These are phyloP conservation scores for Geosmithia flava DNA, from an alignment of 2,329 filamentous ascomycete species.

Conservation along the genomic window DNA sequence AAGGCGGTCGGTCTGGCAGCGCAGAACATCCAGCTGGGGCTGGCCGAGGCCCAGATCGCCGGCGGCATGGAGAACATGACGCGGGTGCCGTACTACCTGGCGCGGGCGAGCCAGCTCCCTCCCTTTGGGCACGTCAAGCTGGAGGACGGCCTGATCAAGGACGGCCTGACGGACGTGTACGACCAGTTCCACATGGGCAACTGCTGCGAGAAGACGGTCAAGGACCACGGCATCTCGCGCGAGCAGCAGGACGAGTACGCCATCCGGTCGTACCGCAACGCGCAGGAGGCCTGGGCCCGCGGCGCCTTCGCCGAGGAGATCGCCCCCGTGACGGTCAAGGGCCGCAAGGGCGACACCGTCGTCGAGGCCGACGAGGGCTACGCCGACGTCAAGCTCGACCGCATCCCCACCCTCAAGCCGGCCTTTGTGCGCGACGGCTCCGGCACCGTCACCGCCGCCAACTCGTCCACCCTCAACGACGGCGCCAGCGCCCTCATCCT, in stretches of 20 bases:
- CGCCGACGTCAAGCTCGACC: slow-evolving; percentile 75
- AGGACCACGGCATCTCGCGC: slow-evolving; percentile 68
- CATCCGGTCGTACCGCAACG: slow-evolving; percentile 77
- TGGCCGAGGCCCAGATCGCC: slow-evolving; percentile 78
- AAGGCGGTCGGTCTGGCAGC: slow-evolving; percentile 87
- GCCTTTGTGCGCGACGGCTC: slow-evolving; percentile 79
- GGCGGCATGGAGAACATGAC: slow-evolving; percentile 99
- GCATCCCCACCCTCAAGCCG: slow-evolving; percentile 75
- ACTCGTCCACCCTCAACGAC: slow-evolving; percentile 89
- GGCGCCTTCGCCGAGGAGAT: slow-evolving; percentile 84
- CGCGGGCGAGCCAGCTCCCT: slow-evolving; percentile 68
- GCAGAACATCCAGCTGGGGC: slow-evolving; percentile 86
- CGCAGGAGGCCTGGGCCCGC: slow-evolving; percentile 78
- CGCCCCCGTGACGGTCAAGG: slow-evolving; percentile 72
- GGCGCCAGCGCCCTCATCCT: slow-evolving; percentile 85
- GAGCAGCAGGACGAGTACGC: slow-evolving; percentile 88
- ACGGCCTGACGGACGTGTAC: slow-evolving; percentile 93
- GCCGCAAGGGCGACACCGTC: slow-evolving; percentile 70
- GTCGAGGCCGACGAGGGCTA: slow-evolving; percentile 82
- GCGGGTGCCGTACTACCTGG: slow-evolving; percentile 79
- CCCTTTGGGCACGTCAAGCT: slow-evolving; percentile 79
- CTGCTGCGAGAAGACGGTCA: slow-evolving; percentile 88
- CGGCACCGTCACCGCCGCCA: slow-evolving; percentile 88
- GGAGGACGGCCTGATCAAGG: slow-evolving; percentile 87
- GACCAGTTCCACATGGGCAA: slow-evolving; percentile 97